Conservation (phyloP, 768 basidiomycete species). For the Tylopilus balloui region DNA sequence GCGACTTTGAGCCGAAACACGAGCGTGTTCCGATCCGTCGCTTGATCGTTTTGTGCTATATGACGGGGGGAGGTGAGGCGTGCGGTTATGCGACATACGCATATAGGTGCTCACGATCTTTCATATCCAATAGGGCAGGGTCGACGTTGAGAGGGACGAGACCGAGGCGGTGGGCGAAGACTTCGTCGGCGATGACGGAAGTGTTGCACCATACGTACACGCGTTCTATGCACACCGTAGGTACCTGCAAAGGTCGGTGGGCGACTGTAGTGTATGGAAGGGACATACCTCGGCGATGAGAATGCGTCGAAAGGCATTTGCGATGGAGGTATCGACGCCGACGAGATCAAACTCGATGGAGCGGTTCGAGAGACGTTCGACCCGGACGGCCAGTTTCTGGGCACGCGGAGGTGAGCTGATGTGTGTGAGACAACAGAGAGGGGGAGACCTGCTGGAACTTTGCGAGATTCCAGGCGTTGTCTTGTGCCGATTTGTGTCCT, state of each 20-base stretch:
- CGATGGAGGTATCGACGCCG: slow-evolving; percentile 93
- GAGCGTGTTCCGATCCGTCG: slow-evolving; percentile 88
- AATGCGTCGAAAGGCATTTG: slow-evolving; percentile 90
- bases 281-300: slow-evolving; percentile 84
- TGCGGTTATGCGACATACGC: background rate
- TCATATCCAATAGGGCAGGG: slow-evolving; percentile 65
- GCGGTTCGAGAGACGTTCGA: slow-evolving; percentile 75
- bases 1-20: slow-evolving; percentile 73
- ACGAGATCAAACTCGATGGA: slow-evolving; percentile 93
- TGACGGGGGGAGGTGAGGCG: background rate
- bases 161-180: slow-evolving; percentile 88
- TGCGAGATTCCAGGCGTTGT: slow-evolving; percentile 76
- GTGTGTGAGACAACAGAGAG: background rate
- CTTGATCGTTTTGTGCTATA: slow-evolving; percentile 45
- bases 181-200: slow-evolving; percentile 88
- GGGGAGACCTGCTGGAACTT: slow-evolving; percentile 70
- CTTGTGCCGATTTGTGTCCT: slow-evolving; percentile 81
- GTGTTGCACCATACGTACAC: slow-evolving; percentile 96
- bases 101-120: slow-evolving; percentile 32
- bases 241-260: slow-evolving; percentile 53
- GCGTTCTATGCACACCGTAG: slow-evolving; percentile 84
- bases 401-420: slow-evolving; percentile 4
- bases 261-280: background rate
- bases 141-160: slow-evolving; percentile 87
- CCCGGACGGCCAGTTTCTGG: slow-evolving; percentile 67